Percentiles rank a stretch among this genome's conserved stretches.
Evolutionary conservation across 768 basidiomycete genomes (phyloP).

Genomic region (Suillus spraguei): DNA sequence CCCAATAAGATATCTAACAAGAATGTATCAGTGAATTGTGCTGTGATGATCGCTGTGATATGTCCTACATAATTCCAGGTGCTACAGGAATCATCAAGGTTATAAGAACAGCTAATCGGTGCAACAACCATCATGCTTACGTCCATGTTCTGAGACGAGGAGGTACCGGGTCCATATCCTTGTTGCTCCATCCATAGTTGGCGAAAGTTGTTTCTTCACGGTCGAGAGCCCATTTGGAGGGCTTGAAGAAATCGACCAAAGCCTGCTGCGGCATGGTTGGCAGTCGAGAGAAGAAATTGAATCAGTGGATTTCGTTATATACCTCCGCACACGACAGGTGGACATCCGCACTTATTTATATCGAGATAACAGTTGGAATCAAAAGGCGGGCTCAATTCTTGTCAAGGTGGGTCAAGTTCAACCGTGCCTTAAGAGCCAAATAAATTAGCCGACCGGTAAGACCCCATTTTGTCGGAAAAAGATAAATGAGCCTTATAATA

Average conservation of each 20-base stretch:
- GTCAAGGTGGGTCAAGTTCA: too few relatives aligned
- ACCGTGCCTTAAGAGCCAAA: too few relatives aligned
- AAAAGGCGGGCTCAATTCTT: too few relatives aligned
- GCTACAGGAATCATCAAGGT: too few relatives aligned
- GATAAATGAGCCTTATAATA: too few relatives aligned
- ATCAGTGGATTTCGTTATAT: too few relatives aligned
- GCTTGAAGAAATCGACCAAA: constrained; percentile 31
- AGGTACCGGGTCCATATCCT: constrained; percentile 79
- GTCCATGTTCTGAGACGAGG: constrained; percentile 65
- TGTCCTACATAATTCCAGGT: constrained; percentile 70
- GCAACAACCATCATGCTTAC: constrained; percentile 14
- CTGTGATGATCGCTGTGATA: constrained; percentile 38
- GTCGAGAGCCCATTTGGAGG: constrained; percentile 51
- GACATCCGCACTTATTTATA: too few relatives aligned
- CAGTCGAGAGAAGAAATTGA: not conserved
- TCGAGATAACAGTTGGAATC: too few relatives aligned
- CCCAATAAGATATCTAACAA: constrained; percentile 25
- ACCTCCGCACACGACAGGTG: too few relatives aligned
- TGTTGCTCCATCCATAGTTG: constrained; percentile 64
- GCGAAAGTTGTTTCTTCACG: constrained; percentile 53
- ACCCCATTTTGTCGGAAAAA: too few relatives aligned
- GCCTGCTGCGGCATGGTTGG: not conserved
- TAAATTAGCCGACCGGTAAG: too few relatives aligned
- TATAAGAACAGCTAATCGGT: not conserved
- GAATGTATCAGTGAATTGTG: constrained; percentile 15